Evolutionary conservation across 1,284 basidiomycete species (phyloP).

Genomic region (Sphagnurus paluster): DNA sequence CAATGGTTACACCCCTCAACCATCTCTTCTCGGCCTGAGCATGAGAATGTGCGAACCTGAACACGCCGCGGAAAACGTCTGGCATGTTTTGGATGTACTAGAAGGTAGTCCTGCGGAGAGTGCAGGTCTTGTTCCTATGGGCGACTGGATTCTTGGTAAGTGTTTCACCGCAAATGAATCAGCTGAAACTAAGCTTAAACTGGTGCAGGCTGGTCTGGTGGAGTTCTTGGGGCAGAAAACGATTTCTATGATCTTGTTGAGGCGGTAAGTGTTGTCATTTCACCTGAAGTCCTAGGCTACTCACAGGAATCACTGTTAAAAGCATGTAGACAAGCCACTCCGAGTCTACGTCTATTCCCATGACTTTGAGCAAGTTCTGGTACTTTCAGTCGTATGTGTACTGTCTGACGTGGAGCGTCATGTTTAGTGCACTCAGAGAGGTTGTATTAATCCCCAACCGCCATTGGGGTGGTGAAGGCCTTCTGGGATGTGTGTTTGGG

Average conservation of each 20-base stretch:
- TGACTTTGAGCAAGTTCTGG: conserved; percentile 85
- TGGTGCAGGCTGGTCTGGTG: conserved; percentile 89
- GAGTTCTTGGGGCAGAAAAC: conserved; percentile 87
- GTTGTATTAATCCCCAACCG: conserved; percentile 92
- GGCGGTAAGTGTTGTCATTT: conserved; percentile 57
- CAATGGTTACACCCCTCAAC: conserved; percentile 40
- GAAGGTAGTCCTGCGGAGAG: conserved; percentile 96
- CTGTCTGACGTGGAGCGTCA: too few relatives aligned
- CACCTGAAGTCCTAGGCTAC: conserved; percentile 5
- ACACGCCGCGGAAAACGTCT: conserved; percentile 87
- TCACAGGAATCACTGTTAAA: too few relatives aligned
- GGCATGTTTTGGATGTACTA: conserved; percentile 97
- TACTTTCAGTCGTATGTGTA: too few relatives aligned
- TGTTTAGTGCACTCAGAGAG: conserved; percentile 78
- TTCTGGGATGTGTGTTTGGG: conserved; percentile 94
- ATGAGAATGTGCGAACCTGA: conserved; percentile 90
- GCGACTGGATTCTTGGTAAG: conserved; percentile 46
- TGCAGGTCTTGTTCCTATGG: conserved; percentile 49
- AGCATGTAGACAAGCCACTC: conserved; percentile 93
- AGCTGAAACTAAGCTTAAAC: conserved; percentile 3
- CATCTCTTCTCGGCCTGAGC: conserved; percentile 88
- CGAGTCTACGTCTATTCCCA: conserved; percentile 96
- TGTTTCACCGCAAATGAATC: neutral
- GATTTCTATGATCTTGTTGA: conserved; percentile 98
- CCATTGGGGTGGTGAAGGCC: conserved; percentile 94